Conservation (phyloP, 208 protist species). For the Leishmania tarentolae region DNA sequence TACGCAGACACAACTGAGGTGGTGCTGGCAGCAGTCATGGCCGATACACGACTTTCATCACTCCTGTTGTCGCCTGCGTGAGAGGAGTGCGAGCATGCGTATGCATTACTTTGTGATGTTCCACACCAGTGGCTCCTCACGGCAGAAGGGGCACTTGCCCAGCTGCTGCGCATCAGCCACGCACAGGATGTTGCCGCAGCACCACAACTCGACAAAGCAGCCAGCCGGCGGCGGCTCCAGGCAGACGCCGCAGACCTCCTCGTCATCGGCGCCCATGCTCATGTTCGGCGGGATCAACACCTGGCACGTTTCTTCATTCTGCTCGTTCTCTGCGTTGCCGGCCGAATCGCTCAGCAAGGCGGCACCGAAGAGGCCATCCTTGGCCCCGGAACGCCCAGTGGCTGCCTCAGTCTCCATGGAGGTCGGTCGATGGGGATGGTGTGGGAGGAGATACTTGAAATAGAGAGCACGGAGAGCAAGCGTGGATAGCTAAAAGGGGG, state of each 20-base stretch:
- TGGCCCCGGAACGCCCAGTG: constrained; percentile 11
- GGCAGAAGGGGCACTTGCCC: constrained; percentile 84
- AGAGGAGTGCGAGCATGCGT: not conserved
- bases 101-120: constrained; percentile 57
- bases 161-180: constrained; percentile 78
- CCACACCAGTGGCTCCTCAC: constrained; percentile 80
- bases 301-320: constrained; percentile 33
- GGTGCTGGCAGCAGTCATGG: not conserved
- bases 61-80: not conserved
- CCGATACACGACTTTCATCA: not conserved
- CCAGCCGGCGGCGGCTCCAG: constrained; percentile 59
- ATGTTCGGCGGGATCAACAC: constrained; percentile 32
- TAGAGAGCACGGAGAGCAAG: not conserved
- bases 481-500: not conserved
- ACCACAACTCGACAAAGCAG: constrained; percentile 78
- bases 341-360: constrained; percentile 26
- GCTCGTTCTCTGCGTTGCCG: constrained; percentile 20
- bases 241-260: constrained; percentile 85
- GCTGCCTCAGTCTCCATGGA: constrained; percentile 28
- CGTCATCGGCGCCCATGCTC: constrained; percentile 50
- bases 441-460: not conserved
- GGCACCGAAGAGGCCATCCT: constrained; percentile 20
- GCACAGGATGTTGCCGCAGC: constrained; percentile 85
- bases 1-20: not conserved
- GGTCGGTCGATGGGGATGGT: constrained; percentile 4